Base-by-base conservation (phyloP, 2,329 filamentous ascomycete genomes). In the Cryoendolithus antarcticus region DNA sequence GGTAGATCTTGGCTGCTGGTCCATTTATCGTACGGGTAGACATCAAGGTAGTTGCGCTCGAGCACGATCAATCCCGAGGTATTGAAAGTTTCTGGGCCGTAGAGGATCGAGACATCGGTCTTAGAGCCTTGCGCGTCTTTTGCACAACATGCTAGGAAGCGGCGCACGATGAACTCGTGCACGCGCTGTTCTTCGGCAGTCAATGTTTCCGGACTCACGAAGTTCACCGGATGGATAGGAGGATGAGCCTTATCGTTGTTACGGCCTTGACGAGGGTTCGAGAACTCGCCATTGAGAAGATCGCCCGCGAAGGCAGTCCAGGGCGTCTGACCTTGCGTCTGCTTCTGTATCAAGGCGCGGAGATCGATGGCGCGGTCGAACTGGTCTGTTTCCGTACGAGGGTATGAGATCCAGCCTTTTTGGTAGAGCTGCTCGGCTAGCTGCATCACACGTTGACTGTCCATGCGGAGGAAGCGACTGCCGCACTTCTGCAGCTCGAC, bases 241-340 rank as follows among this genome's bases (percentile, higher is more conserved):
- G 91, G 91, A 62, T 98, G 91, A 1, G 91, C 91, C 61, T 94
- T 91, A 61, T 98, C 91, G 59, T 98, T 93, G 58, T 96, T 77
- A 38, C 77, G 74, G 3, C 91, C 91, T 48, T 80, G 74, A 32
- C 89, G 77, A 11, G 91, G 91, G 48, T 82, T 80, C 34, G 76
- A 75, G 58, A 94, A 96, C 6, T 69, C 80, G 3, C 86, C 86
- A 45, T 81, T 70, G 24, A 83, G 65, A 7, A 96, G 70, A 11
- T 64, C 70, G 57, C 82, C 81, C 3, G 89, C 86, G 59, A 88
- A 94, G 12, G 64, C 57, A 0, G 86, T 86, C 91, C 89, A 98
- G 45, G 70, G 44, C 64, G 39, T 38, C 32, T 66, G 64, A 54
- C 86, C 84, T 42, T 78, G 77, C 1, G 75, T 77, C 59, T 98